These are phyloP conservation scores for Protostelium mycophagum DNA, from an alignment of 78 protist genomes.

Conservation along the genomic window DNA sequence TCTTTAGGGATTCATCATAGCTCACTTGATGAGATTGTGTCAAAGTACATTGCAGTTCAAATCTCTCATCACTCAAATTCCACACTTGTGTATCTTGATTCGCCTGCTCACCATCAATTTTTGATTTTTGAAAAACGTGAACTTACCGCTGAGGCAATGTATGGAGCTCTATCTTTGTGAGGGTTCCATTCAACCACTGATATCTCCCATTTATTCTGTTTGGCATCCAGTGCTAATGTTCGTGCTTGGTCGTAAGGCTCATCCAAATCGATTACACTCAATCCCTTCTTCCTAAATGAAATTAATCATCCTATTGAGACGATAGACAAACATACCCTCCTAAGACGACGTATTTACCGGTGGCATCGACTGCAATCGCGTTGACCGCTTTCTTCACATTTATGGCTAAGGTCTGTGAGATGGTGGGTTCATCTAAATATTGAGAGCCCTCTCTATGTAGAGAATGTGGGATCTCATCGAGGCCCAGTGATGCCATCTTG, in stretches of 20 bases:
- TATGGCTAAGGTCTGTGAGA: constrained; percentile 13
- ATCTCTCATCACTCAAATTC: neutral
- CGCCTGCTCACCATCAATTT: neutral
- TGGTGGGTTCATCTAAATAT: neutral
- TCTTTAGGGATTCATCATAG: neutral
- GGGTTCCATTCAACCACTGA: constrained; percentile 58
- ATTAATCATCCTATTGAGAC: constrained; percentile 18
- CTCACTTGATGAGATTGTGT: neutral
- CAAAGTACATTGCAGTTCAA: neutral
- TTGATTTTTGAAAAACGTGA: neutral
- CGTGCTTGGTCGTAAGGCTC: neutral
- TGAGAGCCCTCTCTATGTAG: neutral
- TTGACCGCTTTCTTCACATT: constrained; percentile 43
- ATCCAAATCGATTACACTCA: neutral
- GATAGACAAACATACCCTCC: constrained; percentile 54
- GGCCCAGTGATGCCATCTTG: neutral
- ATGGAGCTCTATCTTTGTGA: constrained; percentile 11
- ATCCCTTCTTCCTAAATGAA: neutral
- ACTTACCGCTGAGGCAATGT: constrained; percentile 55
- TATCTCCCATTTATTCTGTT: constrained; percentile 52
- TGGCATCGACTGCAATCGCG: constrained; percentile 46
- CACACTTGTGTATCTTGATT: neutral
- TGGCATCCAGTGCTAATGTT: neutral
- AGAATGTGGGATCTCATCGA: neutral
- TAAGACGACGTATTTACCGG: constrained; percentile 30